Conservation (phyloP, 495 filamentous ascomycete species). For the Margaritispora aquatica region DNA sequence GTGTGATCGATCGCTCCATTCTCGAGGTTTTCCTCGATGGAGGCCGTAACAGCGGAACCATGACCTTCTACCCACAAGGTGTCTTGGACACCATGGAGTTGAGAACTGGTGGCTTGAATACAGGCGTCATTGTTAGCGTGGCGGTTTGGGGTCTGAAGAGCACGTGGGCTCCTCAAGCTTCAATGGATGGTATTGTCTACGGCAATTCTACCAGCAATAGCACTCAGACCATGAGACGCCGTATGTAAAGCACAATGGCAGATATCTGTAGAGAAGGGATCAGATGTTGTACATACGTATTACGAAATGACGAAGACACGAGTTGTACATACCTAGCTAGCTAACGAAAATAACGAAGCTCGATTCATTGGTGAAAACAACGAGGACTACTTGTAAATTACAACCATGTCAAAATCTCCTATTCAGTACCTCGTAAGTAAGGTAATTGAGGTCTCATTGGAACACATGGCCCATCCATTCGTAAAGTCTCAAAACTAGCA, state of each 20-base stretch:
- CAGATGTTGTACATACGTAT: not conserved
- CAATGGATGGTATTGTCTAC: constrained; percentile 18
- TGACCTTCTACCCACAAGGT: constrained; percentile 37
- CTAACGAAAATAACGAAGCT: not conserved
- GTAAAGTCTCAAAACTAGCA: no score
- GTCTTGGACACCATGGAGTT: constrained; percentile 35
- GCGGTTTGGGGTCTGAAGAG: constrained; percentile 37
- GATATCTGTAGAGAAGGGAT: not conserved
- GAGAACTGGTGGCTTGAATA: constrained; percentile 30
- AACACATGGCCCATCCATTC: no score
- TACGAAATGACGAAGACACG: not conserved
- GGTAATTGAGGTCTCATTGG: no score
- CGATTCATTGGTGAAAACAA: not conserved
- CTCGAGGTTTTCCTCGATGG: constrained; percentile 44
- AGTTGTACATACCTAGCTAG: not conserved
- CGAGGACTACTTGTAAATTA: not conserved
- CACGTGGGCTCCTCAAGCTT: constrained; percentile 29
- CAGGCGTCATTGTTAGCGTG: constrained; percentile 30
- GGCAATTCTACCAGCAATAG: constrained; percentile 18
- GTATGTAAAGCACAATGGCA: not conserved
- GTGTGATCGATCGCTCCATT: constrained; percentile 43
- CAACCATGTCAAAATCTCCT: no score
- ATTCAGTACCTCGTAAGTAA: not conserved
- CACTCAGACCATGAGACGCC: constrained; percentile 12
- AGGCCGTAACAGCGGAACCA: constrained; percentile 37